Conservation (phyloP, 2,329 filamentous ascomycete genomes). For the Ophiocordyceps unilateralis region DNA sequence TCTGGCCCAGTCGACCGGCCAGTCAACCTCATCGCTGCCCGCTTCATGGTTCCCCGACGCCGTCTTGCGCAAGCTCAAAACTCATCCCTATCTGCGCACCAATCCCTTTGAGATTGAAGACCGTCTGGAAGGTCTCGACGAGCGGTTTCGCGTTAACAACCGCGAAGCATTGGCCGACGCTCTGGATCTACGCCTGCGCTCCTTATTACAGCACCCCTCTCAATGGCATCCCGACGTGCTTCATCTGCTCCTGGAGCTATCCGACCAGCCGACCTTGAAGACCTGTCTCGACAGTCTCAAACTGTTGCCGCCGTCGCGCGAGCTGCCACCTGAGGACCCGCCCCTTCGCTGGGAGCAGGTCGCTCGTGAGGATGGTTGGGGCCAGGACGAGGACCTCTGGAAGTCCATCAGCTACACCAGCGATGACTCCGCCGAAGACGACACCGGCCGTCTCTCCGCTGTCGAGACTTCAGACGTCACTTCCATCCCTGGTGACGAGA, state of each 20-base stretch:
- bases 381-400: conserved; percentile 52
- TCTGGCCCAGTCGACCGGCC: conserved; percentile 35
- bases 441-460: conserved; percentile 16
- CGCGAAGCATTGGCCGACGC: conserved; percentile 66
- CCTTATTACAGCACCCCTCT: conserved; percentile 16
- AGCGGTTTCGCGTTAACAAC: conserved; percentile 69
- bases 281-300: conserved; percentile 48
- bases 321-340: conserved; percentile 24
- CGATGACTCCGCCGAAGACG: conserved; percentile 43
- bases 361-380: conserved; percentile 57
- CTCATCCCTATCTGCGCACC: conserved; percentile 43
- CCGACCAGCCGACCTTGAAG: conserved; percentile 60
- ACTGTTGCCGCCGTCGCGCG: conserved; percentile 23
- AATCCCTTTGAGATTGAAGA: conserved; percentile 59
- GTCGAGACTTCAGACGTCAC: conserved; percentile 20
- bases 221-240: conserved; percentile 68
- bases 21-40: conserved; percentile 27
- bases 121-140: conserved; percentile 55
- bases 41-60: conserved; percentile 21
- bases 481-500: conserved; percentile 12
- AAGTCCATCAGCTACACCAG: conserved; percentile 47
- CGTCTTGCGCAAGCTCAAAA: conserved; percentile 31
- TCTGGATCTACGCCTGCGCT: conserved; percentile 46
- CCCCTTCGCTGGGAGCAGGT: conserved; percentile 65
- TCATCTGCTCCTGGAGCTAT: conserved; percentile 62